Evolutionary conservation across 179 eudicot genomes (phyloP).

Genomic region (Beta lomatogona): DNA sequence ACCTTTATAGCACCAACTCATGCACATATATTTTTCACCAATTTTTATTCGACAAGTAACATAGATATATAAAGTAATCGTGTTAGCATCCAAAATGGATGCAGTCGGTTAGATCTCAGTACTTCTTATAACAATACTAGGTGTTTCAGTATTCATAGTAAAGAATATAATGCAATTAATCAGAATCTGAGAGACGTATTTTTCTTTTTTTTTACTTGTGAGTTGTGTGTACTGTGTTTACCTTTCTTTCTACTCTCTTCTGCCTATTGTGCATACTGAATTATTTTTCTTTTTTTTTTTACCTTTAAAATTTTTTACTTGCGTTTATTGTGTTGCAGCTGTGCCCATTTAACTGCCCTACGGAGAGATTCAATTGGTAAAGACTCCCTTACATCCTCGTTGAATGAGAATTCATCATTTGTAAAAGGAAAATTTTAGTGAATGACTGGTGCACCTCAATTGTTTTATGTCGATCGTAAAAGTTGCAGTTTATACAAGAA

Average conservation of each 20-base stretch:
- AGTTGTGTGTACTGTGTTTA: not conserved
- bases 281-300: not conserved
- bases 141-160: too few species aligned
- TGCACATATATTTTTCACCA: too few species aligned
- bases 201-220: not conserved
- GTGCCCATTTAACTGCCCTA: conserved; percentile 90
- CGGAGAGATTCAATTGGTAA: conserved; percentile 98
- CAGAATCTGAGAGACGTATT: too few species aligned
- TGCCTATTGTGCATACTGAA: too few species aligned
- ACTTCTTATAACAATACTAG: too few species aligned
- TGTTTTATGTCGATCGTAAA: not conserved
- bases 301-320: not conserved
- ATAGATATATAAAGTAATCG: too few species aligned
- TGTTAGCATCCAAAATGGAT: too few species aligned
- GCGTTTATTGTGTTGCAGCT: conserved; percentile 58
- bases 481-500: not conserved
- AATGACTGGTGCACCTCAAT: not conserved
- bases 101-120: too few species aligned
- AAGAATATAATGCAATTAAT: too few species aligned
- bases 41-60: too few species aligned
- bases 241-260: not conserved
- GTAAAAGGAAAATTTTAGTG: not conserved
- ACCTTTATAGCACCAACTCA: too few species aligned
- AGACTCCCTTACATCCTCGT: not conserved
- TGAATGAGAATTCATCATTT: not conserved